phyloP scores from a whole-genome alignment of 1,284 basidiomycete species.

The Xanthoconium separans region DNA sequence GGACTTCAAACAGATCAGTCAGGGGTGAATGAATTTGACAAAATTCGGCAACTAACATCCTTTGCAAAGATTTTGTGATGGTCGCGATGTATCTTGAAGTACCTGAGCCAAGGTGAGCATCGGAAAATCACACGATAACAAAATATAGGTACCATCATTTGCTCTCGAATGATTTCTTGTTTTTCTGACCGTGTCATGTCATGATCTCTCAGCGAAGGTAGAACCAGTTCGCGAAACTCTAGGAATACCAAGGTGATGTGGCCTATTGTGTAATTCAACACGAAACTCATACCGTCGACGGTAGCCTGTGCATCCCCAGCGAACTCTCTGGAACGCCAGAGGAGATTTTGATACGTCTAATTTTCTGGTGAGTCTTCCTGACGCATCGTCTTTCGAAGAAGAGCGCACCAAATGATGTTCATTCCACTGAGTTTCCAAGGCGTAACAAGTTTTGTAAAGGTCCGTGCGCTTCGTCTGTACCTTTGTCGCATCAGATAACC shows the following conservation, averaged over 20 bases:
- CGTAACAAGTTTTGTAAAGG: constrained; percentile 12
- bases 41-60: constrained; percentile 10
- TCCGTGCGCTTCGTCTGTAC: constrained; percentile 11
- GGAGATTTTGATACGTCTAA: constrained; percentile 16
- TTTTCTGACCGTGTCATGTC: constrained; percentile 11
- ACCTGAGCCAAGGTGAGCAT: constrained; percentile 8
- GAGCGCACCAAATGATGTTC: constrained; percentile 15
- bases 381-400: background rate
- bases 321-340: constrained; percentile 23
- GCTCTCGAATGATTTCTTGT: constrained; percentile 15
- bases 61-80: constrained; percentile 20
- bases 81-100: constrained; percentile 14
- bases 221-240: constrained; percentile 21
- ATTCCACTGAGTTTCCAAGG: constrained; percentile 16
- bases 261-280: background rate
- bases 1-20: constrained; percentile 4
- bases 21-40: background rate
- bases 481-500: constrained; percentile 4
- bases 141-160: constrained; percentile 9
- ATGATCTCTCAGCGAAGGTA: constrained; percentile 14
- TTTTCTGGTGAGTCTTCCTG: background rate
- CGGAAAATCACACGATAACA: background rate
- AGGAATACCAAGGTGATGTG: background rate
- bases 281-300: constrained; percentile 16
- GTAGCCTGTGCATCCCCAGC: constrained; percentile 20